These are phyloP conservation scores for Euphorbia lathyris DNA, from an alignment of 345 rosid species.

Conservation along the genomic window DNA sequence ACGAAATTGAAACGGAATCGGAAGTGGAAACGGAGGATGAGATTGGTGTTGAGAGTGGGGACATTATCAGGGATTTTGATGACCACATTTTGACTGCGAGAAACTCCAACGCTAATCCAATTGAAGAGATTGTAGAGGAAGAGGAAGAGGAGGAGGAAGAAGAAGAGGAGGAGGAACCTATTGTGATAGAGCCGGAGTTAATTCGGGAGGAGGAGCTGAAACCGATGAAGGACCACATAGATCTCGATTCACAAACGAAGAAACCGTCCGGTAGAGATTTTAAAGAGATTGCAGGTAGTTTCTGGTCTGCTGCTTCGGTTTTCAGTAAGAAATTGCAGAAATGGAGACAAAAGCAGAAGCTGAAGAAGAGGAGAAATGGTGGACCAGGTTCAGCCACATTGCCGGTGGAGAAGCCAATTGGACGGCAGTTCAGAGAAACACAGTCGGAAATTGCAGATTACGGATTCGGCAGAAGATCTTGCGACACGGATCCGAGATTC, in stretches of 20 bases:
- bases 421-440: slow-evolving; percentile 85
- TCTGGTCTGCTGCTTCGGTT: slow-evolving; percentile 98
- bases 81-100: slow-evolving; percentile 35
- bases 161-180: slow-evolving; percentile 22
- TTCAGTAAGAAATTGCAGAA: slow-evolving; percentile 94
- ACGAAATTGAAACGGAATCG: slow-evolving; percentile 29
- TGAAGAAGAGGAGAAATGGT: slow-evolving; percentile 62
- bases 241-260: slow-evolving; percentile 78
- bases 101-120: slow-evolving; percentile 32
- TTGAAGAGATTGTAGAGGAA: slow-evolving; percentile 48
- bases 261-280: slow-evolving; percentile 68
- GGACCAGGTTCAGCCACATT: slow-evolving; percentile 70
- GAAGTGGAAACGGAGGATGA: slow-evolving; percentile 33
- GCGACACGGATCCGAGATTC: slow-evolving; percentile 97
- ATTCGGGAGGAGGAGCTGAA: slow-evolving; percentile 51
- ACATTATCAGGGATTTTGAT: slow-evolving; percentile 42
- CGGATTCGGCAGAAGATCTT: slow-evolving; percentile 92
- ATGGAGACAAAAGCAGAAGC: slow-evolving; percentile 96
- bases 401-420: slow-evolving; percentile 94
- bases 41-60: slow-evolving; percentile 25
- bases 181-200: slow-evolving; percentile 20
- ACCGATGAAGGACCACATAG: slow-evolving; percentile 89
- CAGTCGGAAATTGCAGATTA: slow-evolving; percentile 98
- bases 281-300: slow-evolving; percentile 74
- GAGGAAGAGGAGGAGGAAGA: slow-evolving; percentile 44